phyloP scores from a whole-genome alignment of 495 filamentous ascomycete species.

The Hypoxylon perforatum region DNA sequence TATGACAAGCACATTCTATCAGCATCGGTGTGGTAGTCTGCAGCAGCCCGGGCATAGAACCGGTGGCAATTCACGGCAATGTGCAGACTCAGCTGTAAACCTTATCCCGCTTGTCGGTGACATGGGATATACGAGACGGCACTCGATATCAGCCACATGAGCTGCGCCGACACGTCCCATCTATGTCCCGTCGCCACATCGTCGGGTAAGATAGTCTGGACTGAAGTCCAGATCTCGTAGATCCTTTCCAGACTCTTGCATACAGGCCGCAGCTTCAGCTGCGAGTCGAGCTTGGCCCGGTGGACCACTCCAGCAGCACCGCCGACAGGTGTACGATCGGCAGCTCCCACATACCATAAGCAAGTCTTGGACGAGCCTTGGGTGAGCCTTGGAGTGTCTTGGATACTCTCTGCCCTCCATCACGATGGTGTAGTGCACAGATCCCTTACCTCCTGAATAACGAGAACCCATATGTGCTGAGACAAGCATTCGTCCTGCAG shows the following conservation, averaged over 20 bases:
- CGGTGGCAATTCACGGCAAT: no score
- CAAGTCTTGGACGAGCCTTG: not conserved
- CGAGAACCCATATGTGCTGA: not conserved
- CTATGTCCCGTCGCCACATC: not conserved
- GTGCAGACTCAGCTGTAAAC: no score
- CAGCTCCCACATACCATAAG: not conserved
- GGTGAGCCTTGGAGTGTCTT: no score
- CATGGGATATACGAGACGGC: no score
- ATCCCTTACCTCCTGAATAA: not conserved
- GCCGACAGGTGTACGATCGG: not conserved
- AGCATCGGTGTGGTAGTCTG: no score
- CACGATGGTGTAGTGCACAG: not conserved
- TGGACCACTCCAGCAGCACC: not conserved
- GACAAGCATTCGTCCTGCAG: not conserved
- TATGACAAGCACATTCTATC: no score
- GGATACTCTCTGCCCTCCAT: not conserved
- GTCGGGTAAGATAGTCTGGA: not conserved
- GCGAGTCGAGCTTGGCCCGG: not conserved
- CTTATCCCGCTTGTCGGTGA: no score
- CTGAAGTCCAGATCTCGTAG: constrained; percentile 11
- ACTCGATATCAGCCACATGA: no score
- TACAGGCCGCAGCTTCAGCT: not conserved
- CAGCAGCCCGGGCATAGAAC: no score
- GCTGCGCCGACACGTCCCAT: no score
- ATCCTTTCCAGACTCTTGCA: constrained; percentile 11